phyloP scores from a whole-genome alignment of 345 rosid genomes.

The Psidium guajava region DNA sequence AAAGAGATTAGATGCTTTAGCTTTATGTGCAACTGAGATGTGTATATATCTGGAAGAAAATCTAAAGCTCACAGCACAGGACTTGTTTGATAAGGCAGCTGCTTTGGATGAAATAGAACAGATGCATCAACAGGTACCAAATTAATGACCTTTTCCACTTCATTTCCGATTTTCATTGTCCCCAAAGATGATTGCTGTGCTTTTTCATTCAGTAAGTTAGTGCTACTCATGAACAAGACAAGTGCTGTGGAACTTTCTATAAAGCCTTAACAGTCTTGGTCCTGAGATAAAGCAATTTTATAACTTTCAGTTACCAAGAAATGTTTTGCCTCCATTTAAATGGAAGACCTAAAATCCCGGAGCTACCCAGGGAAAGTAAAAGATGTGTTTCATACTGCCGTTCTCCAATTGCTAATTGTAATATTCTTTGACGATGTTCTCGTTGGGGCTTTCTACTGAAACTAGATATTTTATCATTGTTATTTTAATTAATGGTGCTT shows the following conservation, averaged over 20 bases:
- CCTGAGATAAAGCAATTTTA: background rate
- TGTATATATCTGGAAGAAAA: constrained; percentile 88
- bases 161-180: background rate
- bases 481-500: background rate
- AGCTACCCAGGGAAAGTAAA: background rate
- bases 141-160: background rate
- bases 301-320: background rate
- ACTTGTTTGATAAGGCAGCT: constrained; percentile 67
- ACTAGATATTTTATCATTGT: background rate
- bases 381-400: background rate
- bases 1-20: constrained; percentile 82
- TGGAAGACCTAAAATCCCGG: background rate
- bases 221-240: background rate
- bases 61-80: constrained; percentile 72
- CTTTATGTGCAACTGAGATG: constrained; percentile 58
- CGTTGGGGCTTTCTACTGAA: background rate
- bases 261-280: background rate
- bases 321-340: background rate
- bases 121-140: constrained; percentile 84
- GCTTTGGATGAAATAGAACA: constrained; percentile 85
- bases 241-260: background rate
- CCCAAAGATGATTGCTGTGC: background rate
- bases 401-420: background rate
- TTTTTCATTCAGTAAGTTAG: background rate
- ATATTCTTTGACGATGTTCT: background rate